These are phyloP conservation scores for Wallemia hederae DNA, from an alignment of 1,284 basidiomycete species.

Conservation along the genomic window DNA sequence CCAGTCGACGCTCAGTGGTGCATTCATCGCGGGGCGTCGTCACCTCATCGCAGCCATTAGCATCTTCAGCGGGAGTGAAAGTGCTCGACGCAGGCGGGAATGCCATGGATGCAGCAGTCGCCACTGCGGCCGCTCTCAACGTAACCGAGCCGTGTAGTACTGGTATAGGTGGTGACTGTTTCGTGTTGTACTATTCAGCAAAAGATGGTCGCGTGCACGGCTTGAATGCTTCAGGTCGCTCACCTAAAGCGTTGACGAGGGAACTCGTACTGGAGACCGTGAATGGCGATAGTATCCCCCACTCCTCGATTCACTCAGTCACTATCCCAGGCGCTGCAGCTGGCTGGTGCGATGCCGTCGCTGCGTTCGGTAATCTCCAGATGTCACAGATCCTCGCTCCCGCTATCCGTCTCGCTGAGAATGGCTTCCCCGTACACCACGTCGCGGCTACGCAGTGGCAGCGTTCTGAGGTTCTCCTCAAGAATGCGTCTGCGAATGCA, in stretches of 20 bases:
- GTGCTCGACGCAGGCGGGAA: conserved; percentile 71
- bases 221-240: conserved; percentile 48
- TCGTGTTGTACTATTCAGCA: conserved; percentile 71
- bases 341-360: conserved; percentile 70
- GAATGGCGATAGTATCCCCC: conserved; percentile 21
- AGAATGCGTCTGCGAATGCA: conserved; percentile 48
- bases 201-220: conserved; percentile 32
- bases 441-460: conserved; percentile 28
- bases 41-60: conserved; percentile 65
- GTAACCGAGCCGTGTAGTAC: conserved; percentile 35
- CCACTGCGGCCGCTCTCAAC: conserved; percentile 61
- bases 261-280: conserved; percentile 42
- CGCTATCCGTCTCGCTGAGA: conserved; percentile 52
- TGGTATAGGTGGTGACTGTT: conserved; percentile 38
- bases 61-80: conserved; percentile 60
- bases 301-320: conserved; percentile 33
- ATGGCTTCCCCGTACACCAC: conserved; percentile 24
- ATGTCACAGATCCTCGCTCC: conserved; percentile 62
- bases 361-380: conserved; percentile 53
- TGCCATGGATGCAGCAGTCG: conserved; percentile 50
- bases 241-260: conserved; percentile 48
- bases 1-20: conserved; percentile 40
- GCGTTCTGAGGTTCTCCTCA: conserved; percentile 38
- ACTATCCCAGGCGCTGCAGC: conserved; percentile 84
- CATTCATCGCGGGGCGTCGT: conserved; percentile 67